Base-by-base conservation (phyloP, 345 rosid species). In the Mallotus nudiflorus region DNA sequence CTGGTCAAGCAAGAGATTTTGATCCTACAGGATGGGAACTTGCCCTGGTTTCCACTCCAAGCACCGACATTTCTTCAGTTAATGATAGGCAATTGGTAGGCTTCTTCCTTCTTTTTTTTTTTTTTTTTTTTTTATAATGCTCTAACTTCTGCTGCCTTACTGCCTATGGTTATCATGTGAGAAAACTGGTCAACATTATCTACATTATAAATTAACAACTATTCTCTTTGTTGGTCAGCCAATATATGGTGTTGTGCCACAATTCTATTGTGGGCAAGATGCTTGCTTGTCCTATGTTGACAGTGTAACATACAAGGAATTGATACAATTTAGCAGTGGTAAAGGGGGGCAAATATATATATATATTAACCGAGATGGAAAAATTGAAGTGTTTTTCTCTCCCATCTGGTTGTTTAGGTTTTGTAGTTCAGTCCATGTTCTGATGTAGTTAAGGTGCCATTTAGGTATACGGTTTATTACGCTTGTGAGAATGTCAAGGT, bases 1-100 rank as follows among this genome's bases (percentile, higher is more conserved):
- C 88, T 76, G 77, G 73, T 75, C 88, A 85, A 78, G 15, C 83
- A 68, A 87, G 74, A 67, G 85, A 87, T 72, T 91, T 88, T 64
- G 95, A 91, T 82, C 95, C 99, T 59, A 67, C 87, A 58, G 98
- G 99, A 68, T 96, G 98, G 99, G 98, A 92, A 73, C 93, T 96
- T 75, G 93, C 98, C 31, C 83, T 92, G 63, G 95, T 96, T 67
- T 73, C 85, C 18, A 83, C 97, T 48, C 93, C 97, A 37, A 86
- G 97, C 77, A 75, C 72, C 19, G 74, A 91, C 75, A 86, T 92
- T 62, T 92, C 99, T 78, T 66, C 97, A 27, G 80, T 75, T 74
- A 96, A 73, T 37, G 98, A 92, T 58, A 84, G 98, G 78, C 90
- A 92, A 80, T 71, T 96, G 93, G 99, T 96, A 90, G 55, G 85